phyloP scores from a whole-genome alignment of 306 rosid genomes.

The Castanea sativa region DNA sequence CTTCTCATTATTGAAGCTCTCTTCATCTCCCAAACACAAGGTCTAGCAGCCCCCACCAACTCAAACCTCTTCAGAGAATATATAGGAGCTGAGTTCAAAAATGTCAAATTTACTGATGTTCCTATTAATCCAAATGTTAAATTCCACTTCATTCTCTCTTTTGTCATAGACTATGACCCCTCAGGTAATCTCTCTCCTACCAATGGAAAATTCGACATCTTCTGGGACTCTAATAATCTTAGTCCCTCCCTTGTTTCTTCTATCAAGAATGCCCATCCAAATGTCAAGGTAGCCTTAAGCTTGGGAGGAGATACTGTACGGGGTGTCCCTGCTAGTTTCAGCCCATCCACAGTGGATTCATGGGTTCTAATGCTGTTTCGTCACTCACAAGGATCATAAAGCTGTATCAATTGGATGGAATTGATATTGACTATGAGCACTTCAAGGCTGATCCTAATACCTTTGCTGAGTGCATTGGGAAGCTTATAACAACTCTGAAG shows the following conservation, averaged over 20 bases:
- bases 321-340: too few species aligned
- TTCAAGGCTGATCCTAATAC: too few species aligned
- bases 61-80: conserved; percentile 62
- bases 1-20: conserved; percentile 31
- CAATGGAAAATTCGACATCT: conserved; percentile 61
- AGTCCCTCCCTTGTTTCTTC: conserved; percentile 60
- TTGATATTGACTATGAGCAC: too few species aligned
- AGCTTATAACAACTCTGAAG: too few species aligned
- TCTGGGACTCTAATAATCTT: conserved; percentile 68
- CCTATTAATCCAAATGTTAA: conserved; percentile 56
- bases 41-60: conserved; percentile 29
- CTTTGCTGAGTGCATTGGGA: too few species aligned
- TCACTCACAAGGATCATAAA: too few species aligned
- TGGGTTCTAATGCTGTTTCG: too few species aligned
- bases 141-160: conserved; percentile 77
- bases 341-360: too few species aligned
- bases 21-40: conserved; percentile 17
- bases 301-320: too few species aligned
- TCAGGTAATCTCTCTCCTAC: conserved; percentile 59
- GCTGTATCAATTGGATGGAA: too few species aligned
- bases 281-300: too few species aligned
- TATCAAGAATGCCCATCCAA: conserved; percentile 22
- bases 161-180: conserved; percentile 68
- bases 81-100: conserved; percentile 74
- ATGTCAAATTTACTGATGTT: conserved; percentile 61